Evolutionary conservation across 306 rosid species (phyloP), one percentile per base, ranked within the genome.

Genomic region (Arachis hypogaea): DNA sequence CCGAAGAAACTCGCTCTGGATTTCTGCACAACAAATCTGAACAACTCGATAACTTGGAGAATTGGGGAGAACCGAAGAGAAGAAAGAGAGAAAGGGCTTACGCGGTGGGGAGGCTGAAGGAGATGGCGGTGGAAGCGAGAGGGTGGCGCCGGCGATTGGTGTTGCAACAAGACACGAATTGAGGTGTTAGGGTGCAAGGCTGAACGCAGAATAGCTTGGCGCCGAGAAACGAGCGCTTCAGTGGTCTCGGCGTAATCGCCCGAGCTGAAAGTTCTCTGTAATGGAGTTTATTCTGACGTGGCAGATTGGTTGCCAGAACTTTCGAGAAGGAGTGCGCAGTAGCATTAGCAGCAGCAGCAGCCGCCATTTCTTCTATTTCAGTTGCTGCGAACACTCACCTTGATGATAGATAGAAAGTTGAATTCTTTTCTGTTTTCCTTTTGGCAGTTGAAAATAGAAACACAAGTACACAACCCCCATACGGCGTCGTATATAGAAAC

Each of bases 41-140:
- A 38, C 77, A 14, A 76, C 75, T 4, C 41, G 54, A 68, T n/a
- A 12, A 74, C 68, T 52, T n/a, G 8, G 38, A 33, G 38, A 33
- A 33, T 33, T 33, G 38, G 38, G 38, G 38, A 4, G 4, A 33
- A 33, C 38, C 38, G 38, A 33, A 33, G 38, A 7, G 58, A n/a
- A 45, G 60, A 49, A 49, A 49, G 12, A 63, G 11, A 49, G 11
- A 10, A 1, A 10, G 60, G 60, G 16, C 85, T 85, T 85, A 92
- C 96, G 87, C 83, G 2, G 84, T 90, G 28, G 96, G 94, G 68
- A 92, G 94, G 84, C 91, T 85, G 65, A 76, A 47, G 57, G 90
- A 77, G 72, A 82, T 22, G 38, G 38, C 81, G 38, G 81, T 70
- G 80, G 89, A 79, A 3, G 83, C 66, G 49, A 79, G 22, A 30